Evolutionary conservation across 495 filamentous ascomycete species (phyloP), one percentile per base, ranked within the genome.

Genomic region (Tetracladium marchalianum): DNA sequence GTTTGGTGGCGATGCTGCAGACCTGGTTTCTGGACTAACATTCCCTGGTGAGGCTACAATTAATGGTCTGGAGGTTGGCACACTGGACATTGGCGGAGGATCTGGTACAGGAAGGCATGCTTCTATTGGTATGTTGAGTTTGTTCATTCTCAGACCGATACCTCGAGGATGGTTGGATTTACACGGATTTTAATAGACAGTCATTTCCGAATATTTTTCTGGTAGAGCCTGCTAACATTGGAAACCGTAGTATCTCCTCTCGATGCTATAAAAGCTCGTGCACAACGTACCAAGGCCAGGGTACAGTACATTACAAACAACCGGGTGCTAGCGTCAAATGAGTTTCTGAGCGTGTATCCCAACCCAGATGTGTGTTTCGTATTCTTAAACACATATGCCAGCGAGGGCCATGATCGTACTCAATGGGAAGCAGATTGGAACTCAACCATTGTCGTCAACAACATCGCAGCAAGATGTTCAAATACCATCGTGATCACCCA

Each of bases 341-440:
- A 53, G 17, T 45, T 61, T 47, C n/a, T 43, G 44, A 19, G 61
- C 70, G 12, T 53, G 24, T 53, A 48, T n/a, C 57, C 65, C 11
- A 83, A 85, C 57, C 80, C 79, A 12, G 75, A 73, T 38, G 27
- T 40, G 4, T 76, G 84, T 31, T 73, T 96, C 31, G 87, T 90
- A 5, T 96, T 95, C 52, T 86, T 85, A 54, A 90, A 90, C 53
- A 75, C 88, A 4, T 77, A 92, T 61, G 73, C 80, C 1, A 90
- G 90, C 16, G 90, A 96, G 66, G 87, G 81, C 1, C 95, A 75
- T 64, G 90, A 96, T 63, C 80, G 90, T 44, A 90, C 86, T 54
- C 94, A 96, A 65, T 68, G 95, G 39, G 95, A 88, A 4, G 69
- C 93, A 0, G 95, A 90, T 89, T 66, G 76, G 51, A 76, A 75